Evolutionary conservation across 257 asterid species (phyloP).

Genomic region (Capsicum chinense): DNA sequence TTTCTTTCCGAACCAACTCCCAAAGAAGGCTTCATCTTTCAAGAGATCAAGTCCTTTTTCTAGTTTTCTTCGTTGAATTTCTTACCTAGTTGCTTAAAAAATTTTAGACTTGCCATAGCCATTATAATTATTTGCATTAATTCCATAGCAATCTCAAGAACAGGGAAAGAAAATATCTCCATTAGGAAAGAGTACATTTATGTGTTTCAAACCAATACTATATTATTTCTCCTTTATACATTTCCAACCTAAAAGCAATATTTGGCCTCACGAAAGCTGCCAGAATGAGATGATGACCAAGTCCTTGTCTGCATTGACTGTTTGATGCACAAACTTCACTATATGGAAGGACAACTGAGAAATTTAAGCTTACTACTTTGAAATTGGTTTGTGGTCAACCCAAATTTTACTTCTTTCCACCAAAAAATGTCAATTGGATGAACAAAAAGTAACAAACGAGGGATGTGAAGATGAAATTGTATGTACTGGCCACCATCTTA

Average conservation of each 20-base stretch:
- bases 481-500: neutral
- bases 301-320: slow-evolving; percentile 1
- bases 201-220: slow-evolving; percentile 8
- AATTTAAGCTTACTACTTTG: neutral
- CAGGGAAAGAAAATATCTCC: slow-evolving; percentile 14
- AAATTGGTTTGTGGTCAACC: neutral
- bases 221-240: slow-evolving; percentile 18
- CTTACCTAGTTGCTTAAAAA: neutral
- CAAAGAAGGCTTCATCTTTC: slow-evolving; percentile 5
- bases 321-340: slow-evolving; percentile 4
- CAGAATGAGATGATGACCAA: slow-evolving; percentile 16
- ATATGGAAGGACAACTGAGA: neutral
- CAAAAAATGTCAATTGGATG: neutral
- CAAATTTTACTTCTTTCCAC: neutral
- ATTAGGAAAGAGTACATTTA: neutral
- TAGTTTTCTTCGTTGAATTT: neutral
- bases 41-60: neutral
- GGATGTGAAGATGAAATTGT: neutral
- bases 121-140: neutral
- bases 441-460: no score
- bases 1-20: neutral
- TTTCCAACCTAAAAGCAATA: neutral
- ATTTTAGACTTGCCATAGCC: slow-evolving; percentile 2
- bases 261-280: neutral
- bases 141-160: slow-evolving; percentile 8